Base-by-base conservation (phyloP, 371 early-diverging fungal genomes). In the Apophysomyces trapeziformis region DNA sequence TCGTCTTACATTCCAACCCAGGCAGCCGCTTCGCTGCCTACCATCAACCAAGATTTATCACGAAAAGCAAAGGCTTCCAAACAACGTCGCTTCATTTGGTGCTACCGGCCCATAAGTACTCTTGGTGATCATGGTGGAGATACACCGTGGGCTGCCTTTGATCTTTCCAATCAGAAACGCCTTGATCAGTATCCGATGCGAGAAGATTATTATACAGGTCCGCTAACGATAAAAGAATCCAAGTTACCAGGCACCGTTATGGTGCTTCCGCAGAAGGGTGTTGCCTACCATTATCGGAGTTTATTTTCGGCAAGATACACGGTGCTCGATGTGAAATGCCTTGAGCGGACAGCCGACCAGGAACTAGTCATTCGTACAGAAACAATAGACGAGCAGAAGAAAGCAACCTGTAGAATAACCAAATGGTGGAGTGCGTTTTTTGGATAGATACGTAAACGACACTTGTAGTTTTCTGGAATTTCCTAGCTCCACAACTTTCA, bases 91-190 rank as follows among this genome's bases (percentile, higher is more conserved):
- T 65, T 56, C 61, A 69, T 69, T 35, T 69, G 69, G 69, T 69
- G 69, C n/a, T 69, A 65, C 43, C 65, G 69, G 13, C 69, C 69
- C 7, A 18, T 60, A 61, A 54, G 61, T 14, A 21, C 54, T 50
- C 21, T 26, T 21, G 54, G 9, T 21, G 54, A 50, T 21, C 54
- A 50, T 21, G 7, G 12, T 12, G 36, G 14, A n/a, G 45, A 57
- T 39, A 47, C 65, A 9, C 65, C 65, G 4, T 69, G 69, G 69
- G 65, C 58, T 36, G 65, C 69, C 5, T 69, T 69, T 65, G 69
- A 61, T 65, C 37, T 61, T 11, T 43, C 57, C 4, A 69, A 69
- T 45, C 69, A 69, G 38, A 38, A 46, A 6, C 21, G 57, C n/a
- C 58, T 69, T 12, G 69, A 69, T 45, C 57, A 37, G 5, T 65